Conservation (phyloP, 2,329 filamentous ascomycete genomes). For the Penicillium sp. region DNA sequence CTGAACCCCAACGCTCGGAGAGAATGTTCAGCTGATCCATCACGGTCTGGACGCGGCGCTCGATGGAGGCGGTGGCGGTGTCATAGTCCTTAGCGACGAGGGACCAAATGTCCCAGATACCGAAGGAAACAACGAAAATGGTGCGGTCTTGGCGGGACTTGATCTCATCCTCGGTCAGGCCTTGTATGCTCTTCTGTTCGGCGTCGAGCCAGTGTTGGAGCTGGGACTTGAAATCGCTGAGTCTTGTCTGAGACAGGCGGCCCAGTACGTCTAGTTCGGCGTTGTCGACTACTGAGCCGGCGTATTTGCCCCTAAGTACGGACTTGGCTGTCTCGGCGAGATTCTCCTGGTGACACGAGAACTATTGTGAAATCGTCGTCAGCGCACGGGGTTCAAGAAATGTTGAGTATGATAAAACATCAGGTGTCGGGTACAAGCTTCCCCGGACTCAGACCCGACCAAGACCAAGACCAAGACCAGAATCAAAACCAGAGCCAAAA, state of each 20-base stretch:
- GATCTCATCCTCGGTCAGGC: conserved; percentile 24
- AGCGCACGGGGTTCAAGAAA: neutral
- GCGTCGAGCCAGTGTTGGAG: conserved; percentile 35
- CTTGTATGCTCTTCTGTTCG: conserved; percentile 27
- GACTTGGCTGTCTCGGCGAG: conserved; percentile 31
- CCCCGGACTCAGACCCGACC: neutral
- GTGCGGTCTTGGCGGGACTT: conserved; percentile 30
- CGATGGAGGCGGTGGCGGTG: conserved; percentile 25
- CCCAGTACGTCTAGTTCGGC: conserved; percentile 27
- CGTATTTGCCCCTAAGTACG: conserved; percentile 21
- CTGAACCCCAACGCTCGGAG: conserved; percentile 27
- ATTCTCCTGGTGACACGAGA: conserved; percentile 36
- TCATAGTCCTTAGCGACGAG: conserved; percentile 29
- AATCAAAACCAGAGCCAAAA: neutral
- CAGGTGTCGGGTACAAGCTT: neutral
- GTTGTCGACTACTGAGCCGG: conserved; percentile 37
- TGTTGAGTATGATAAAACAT: neutral
- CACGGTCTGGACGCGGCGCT: conserved; percentile 33
- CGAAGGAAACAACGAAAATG: conserved; percentile 39
- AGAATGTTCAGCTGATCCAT: conserved; percentile 34
- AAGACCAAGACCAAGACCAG: neutral
- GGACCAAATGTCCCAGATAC: conserved; percentile 43
- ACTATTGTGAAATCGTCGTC: conserved; percentile 17
- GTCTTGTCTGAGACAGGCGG: conserved; percentile 25
- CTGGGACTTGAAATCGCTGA: conserved; percentile 40